phyloP scores from a whole-genome alignment of 305 asterid genomes.

The Rubia tinctorum region DNA sequence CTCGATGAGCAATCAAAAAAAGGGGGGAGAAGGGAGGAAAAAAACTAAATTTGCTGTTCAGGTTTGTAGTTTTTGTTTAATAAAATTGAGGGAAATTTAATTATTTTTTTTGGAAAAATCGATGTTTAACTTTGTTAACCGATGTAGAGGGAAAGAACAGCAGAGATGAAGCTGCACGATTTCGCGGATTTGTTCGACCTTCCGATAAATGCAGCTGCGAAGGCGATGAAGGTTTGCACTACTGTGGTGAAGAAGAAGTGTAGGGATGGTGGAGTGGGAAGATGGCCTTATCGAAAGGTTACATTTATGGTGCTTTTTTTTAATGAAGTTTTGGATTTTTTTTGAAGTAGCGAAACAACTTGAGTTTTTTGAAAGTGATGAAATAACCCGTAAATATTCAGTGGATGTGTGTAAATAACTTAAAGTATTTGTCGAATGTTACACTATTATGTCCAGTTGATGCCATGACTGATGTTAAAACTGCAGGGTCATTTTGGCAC shows the following conservation, averaged over 20 bases:
- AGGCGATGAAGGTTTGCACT: conserved; percentile 47
- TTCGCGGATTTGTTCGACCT: conserved; percentile 47
- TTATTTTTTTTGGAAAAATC: no score
- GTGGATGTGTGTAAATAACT: no score
- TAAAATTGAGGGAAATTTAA: no score
- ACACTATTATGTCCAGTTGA: no score
- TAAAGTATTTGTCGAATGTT: no score
- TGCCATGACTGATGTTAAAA: no score
- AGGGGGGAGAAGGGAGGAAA: not conserved
- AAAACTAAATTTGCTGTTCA: not conserved
- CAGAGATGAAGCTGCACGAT: conserved; percentile 43
- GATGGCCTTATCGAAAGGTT: conserved; percentile 83
- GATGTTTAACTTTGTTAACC: no score
- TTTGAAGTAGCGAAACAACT: no score
- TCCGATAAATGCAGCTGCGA: conserved; percentile 38
- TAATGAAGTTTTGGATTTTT: no score
- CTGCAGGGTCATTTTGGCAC: no score
- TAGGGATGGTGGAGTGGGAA: conserved; percentile 47
- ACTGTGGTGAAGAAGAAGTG: conserved; percentile 70
- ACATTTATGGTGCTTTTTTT: not conserved
- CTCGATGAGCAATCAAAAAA: not conserved
- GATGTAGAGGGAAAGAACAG: conserved; percentile 65
- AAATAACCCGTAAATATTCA: no score
- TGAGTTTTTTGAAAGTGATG: no score
- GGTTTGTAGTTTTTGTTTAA: not conserved